Conservation (phyloP, 371 early-diverging fungal genomes). For the Sporodiniella umbellata region DNA sequence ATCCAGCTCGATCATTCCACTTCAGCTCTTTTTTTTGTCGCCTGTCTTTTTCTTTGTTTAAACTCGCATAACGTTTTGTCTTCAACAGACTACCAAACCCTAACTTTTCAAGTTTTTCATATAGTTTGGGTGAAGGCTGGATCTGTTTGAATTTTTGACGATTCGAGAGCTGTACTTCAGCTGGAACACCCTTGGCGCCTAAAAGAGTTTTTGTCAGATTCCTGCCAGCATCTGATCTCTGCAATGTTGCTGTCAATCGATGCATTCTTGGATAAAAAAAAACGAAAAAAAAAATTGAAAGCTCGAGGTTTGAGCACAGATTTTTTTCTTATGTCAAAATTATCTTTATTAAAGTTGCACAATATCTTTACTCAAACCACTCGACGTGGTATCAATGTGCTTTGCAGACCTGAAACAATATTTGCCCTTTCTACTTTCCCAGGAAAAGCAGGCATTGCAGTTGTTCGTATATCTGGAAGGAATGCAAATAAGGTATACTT, state of each 20-base stretch:
- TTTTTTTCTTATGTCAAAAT: too few species aligned
- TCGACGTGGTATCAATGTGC: neutral
- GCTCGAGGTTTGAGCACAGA: neutral
- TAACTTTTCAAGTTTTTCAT: conserved; percentile 38
- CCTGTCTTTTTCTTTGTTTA: conserved; percentile 21
- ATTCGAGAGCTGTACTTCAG: conserved; percentile 23
- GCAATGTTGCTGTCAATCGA: neutral
- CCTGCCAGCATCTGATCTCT: neutral
- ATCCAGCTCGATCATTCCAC: conserved; percentile 10
- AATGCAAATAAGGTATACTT: conserved; percentile 46
- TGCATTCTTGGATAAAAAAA: neutral
- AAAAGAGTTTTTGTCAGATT: too few species aligned
- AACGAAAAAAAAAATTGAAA: neutral
- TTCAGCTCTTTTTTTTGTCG: conserved; percentile 8
- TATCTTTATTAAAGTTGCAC: neutral
- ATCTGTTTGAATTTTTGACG: conserved; percentile 45
- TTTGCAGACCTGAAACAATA: conserved; percentile 48
- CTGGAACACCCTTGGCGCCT: too few species aligned
- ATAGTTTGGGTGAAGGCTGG: conserved; percentile 35
- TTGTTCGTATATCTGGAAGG: conserved; percentile 74
- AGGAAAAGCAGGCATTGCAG: conserved; percentile 78
- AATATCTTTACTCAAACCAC: neutral
- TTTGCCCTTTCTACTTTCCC: conserved; percentile 75
- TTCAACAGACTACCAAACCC: conserved; percentile 41
- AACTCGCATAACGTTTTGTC: conserved; percentile 32